phyloP scores from a whole-genome alignment of 441 rosid species.

The Jatropha podagrica region DNA sequence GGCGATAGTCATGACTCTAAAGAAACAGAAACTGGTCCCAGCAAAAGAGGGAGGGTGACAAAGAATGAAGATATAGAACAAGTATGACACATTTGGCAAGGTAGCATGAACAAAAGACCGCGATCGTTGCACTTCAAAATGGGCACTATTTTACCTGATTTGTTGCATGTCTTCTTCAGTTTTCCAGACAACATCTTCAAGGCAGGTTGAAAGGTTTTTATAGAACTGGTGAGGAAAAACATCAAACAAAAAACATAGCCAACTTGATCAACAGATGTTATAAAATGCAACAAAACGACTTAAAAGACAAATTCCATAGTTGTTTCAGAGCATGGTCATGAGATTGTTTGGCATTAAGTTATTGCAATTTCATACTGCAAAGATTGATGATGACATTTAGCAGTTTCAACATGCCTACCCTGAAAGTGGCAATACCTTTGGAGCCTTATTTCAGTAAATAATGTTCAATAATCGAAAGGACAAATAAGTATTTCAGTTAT shows the following conservation, averaged over 20 bases:
- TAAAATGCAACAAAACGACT: background rate
- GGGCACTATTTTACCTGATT: constrained; percentile 25
- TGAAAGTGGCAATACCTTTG: no score
- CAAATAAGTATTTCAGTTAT: background rate
- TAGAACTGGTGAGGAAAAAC: constrained; percentile 60
- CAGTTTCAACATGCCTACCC: no score
- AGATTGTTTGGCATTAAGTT: no score
- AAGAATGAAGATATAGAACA: constrained; percentile 31
- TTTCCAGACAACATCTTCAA: constrained; percentile 83
- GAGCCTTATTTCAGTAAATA: no score
- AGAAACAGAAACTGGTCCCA: background rate
- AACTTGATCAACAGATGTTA: background rate
- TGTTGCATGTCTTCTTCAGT: constrained; percentile 77
- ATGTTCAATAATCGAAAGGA: no score
- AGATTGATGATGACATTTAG: no score
- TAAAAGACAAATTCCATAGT: background rate
- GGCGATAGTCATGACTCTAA: constrained; percentile 18
- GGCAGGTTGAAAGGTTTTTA: constrained; percentile 72
- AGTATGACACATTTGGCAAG: constrained; percentile 21
- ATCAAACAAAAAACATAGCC: background rate
- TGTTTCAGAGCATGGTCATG: background rate
- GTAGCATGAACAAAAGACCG: constrained; percentile 1
- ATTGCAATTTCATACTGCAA: no score
- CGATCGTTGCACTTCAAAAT: constrained; percentile 6
- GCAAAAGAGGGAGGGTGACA: background rate